Conservation (phyloP, 2,329 filamentous ascomycete species). For the Phymatotrichopsis omnivora region DNA sequence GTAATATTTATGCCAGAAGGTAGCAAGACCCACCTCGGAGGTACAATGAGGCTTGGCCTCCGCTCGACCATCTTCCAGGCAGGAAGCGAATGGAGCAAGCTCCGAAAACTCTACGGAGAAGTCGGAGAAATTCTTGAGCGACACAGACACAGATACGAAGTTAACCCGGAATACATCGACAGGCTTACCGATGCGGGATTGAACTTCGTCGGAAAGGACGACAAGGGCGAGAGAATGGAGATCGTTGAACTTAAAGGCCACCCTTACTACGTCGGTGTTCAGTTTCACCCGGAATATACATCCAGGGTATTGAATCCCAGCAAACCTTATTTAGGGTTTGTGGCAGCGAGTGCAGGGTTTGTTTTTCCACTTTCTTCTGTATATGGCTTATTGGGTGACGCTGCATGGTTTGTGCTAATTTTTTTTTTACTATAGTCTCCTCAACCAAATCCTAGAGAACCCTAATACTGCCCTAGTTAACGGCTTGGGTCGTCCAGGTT, state of each 20-base stretch:
- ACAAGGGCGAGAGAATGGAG: constrained; percentile 69
- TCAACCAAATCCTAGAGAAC: constrained; percentile 18
- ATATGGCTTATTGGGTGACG: constrained; percentile 16
- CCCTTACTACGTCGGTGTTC: constrained; percentile 74
- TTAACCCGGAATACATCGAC: constrained; percentile 69
- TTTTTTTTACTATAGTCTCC: constrained; percentile 19
- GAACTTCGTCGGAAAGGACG: constrained; percentile 68
- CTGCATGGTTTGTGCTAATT: constrained; percentile 12
- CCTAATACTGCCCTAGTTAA: constrained; percentile 4
- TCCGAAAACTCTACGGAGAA: constrained; percentile 63
- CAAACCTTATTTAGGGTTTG: constrained; percentile 71
- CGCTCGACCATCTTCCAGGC: constrained; percentile 65
- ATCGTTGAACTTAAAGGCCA: constrained; percentile 73
- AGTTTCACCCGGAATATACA: constrained; percentile 83
- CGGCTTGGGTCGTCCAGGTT: background rate
- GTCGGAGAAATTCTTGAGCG: constrained; percentile 54
- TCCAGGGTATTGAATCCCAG: constrained; percentile 63
- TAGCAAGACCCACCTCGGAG: constrained; percentile 64
- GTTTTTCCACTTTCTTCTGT: constrained; percentile 37
- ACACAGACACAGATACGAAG: constrained; percentile 83
- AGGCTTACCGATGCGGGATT: constrained; percentile 58
- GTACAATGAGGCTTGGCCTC: constrained; percentile 75
- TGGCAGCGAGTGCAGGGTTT: constrained; percentile 64
- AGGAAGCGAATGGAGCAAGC: constrained; percentile 65
- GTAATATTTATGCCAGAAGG: constrained; percentile 92